phyloP scores from a whole-genome alignment of 768 basidiomycete genomes.

The Leccinum barrowsii region DNA sequence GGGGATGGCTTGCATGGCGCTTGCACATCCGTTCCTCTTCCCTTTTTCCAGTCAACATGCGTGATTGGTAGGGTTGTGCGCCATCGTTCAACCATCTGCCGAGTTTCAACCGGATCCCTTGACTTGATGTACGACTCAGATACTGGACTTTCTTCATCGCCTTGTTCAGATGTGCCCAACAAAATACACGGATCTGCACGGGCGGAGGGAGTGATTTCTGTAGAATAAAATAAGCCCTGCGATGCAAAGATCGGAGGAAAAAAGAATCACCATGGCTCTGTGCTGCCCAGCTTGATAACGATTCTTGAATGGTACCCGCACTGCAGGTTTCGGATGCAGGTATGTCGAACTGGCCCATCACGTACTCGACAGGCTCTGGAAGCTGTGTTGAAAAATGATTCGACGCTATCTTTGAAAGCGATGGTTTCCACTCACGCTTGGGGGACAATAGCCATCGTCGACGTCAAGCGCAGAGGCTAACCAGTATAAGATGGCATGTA shows the following conservation, averaged over 20 bases:
- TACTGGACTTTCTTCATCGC: conserved; percentile 5
- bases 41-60: conserved; percentile 8
- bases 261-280: conserved; percentile 26
- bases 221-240: background rate
- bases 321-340: conserved; percentile 21
- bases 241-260: background rate
- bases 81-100: conserved; percentile 32
- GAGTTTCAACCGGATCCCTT: conserved; percentile 22
- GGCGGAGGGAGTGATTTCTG: conserved; percentile 27
- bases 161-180: conserved; percentile 22
- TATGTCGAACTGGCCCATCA: conserved; percentile 27
- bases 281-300: conserved; percentile 31
- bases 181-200: conserved; percentile 10
- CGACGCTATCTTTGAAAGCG: background rate
- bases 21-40: conserved; percentile 9
- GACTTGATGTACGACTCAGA: conserved; percentile 20
- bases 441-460: conserved; percentile 28
- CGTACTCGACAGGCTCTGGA: conserved; percentile 31
- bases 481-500: conserved; percentile 56
- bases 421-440: conserved; percentile 17
- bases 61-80: conserved; percentile 25
- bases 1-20: background rate
- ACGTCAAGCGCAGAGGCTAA: conserved; percentile 45
- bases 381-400: conserved; percentile 13
- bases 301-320: conserved; percentile 19